Evolutionary conservation across 805 yeast species (phyloP).

Genomic region (Saccharomyces mikatae): DNA sequence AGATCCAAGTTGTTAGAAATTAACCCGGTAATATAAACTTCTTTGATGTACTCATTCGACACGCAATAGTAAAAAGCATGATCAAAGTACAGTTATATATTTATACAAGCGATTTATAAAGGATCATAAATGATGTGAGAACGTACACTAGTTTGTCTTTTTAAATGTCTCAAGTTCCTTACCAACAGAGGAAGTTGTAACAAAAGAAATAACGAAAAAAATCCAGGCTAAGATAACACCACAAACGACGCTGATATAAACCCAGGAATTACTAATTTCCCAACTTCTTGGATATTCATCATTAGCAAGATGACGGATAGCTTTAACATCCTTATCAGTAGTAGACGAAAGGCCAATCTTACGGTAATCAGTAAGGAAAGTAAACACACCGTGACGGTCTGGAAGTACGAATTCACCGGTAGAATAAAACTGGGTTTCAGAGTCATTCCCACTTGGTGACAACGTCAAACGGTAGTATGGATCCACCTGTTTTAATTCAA

Average conservation of each 20-base stretch:
- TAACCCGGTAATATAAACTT: slow-evolving; percentile 2
- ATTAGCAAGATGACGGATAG: slow-evolving; percentile 90
- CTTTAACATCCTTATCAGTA: slow-evolving; percentile 56
- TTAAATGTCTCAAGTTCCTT: not conserved
- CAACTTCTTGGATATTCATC: slow-evolving; percentile 91
- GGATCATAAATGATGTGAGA: not conserved
- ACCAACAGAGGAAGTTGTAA: slow-evolving; percentile 17
- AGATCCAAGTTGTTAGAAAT: slow-evolving; percentile 29
- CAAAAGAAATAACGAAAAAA: slow-evolving; percentile 59
- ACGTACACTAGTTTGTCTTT: not conserved
- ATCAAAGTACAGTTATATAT: not conserved
- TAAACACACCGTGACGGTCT: slow-evolving; percentile 95
- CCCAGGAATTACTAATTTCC: slow-evolving; percentile 91
- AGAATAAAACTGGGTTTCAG: slow-evolving; percentile 41
- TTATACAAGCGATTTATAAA: not conserved
- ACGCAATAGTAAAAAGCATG: not conserved
- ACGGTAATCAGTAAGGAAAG: slow-evolving; percentile 69
- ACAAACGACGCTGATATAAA: slow-evolving; percentile 64
- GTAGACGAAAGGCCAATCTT: slow-evolving; percentile 69
- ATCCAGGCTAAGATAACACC: slow-evolving; percentile 73
- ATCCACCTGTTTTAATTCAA: slow-evolving; percentile 83
- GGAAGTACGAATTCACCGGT: slow-evolving; percentile 63
- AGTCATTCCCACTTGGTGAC: slow-evolving; percentile 35
- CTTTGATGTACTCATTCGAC: not conserved
- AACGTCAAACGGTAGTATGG: slow-evolving; percentile 84